phyloP scores from a whole-genome alignment of 2,329 filamentous ascomycete species.

The Ophiostoma montium region DNA sequence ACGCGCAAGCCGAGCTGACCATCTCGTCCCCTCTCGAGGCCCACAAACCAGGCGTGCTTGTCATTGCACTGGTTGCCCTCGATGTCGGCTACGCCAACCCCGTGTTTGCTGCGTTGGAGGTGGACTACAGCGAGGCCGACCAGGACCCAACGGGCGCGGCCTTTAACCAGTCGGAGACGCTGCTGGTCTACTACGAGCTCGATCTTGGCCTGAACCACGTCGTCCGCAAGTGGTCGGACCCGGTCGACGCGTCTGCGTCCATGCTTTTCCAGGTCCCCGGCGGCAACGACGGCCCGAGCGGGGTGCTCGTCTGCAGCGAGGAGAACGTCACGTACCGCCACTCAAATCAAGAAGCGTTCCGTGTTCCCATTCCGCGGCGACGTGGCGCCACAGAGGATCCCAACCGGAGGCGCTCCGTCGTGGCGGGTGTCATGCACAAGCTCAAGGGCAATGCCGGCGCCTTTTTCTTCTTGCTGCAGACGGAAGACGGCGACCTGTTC shows the following conservation, averaged over 20 bases:
- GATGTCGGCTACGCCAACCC: conserved; percentile 97
- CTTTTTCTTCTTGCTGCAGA: conserved; percentile 94
- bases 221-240: conserved; percentile 89
- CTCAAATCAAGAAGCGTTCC: conserved; percentile 80
- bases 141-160: conserved; percentile 80
- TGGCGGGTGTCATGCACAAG: conserved; percentile 93
- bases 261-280: conserved; percentile 92
- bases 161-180: conserved; percentile 69
- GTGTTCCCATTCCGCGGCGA: conserved; percentile 76
- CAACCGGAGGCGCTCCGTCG: conserved; percentile 73
- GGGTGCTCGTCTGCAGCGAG: conserved; percentile 86
- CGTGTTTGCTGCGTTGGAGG: conserved; percentile 86
- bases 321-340: conserved; percentile 96
- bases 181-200: conserved; percentile 92
- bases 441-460: conserved; percentile 68
- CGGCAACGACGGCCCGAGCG: conserved; percentile 83
- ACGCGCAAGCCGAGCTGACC: conserved; percentile 83
- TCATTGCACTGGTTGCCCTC: conserved; percentile 73
- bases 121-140: conserved; percentile 84
- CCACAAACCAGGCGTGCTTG: conserved; percentile 81
- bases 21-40: conserved; percentile 96
- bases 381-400: conserved; percentile 85
- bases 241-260: conserved; percentile 77
- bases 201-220: conserved; percentile 96
- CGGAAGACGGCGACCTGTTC: conserved; percentile 96